These are phyloP conservation scores for Astrocystis sublimbata DNA, from an alignment of 495 filamentous ascomycete genomes.

Conservation along the genomic window DNA sequence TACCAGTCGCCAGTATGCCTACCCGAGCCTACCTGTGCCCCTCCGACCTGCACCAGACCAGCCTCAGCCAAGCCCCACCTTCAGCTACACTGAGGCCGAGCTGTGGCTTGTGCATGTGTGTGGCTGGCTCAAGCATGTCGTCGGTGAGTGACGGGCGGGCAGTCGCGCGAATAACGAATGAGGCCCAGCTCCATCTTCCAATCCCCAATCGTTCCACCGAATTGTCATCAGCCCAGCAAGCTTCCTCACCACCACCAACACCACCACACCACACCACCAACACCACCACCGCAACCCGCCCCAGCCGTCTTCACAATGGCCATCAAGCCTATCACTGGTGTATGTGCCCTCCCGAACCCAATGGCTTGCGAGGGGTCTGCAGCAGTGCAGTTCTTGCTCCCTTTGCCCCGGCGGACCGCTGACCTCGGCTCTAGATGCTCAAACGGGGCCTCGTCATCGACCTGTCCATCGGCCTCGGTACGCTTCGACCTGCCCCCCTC, in stretches of 20 bases:
- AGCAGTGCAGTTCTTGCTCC: background rate
- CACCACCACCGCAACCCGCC: slow-evolving; percentile 19
- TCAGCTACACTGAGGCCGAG: background rate
- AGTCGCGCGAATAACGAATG: slow-evolving; percentile 20
- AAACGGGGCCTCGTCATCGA: slow-evolving; percentile 50
- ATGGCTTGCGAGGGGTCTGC: slow-evolving; percentile 14
- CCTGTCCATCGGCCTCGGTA: slow-evolving; percentile 47
- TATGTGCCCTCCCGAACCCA: slow-evolving; percentile 30
- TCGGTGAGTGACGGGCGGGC: no score
- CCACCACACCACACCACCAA: no score
- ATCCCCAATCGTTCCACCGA: slow-evolving; percentile 25
- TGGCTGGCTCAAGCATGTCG: slow-evolving; percentile 14
- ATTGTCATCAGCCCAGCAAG: slow-evolving; percentile 12
- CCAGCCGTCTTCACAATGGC: slow-evolving; percentile 42
- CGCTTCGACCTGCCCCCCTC: slow-evolving; percentile 23
- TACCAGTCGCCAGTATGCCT: background rate
- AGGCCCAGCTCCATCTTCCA: slow-evolving; percentile 13
- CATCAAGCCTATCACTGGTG: slow-evolving; percentile 44
- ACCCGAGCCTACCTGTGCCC: background rate
- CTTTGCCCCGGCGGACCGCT: slow-evolving; percentile 13
- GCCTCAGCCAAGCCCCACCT: background rate
- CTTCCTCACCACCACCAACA: slow-evolving; percentile 19
- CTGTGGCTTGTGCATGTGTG: slow-evolving; percentile 18
- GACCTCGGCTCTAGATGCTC: slow-evolving; percentile 45
- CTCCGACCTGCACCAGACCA: background rate